phyloP scores from a whole-genome alignment of 208 protist genomes.

The Leishmania tropica region DNA sequence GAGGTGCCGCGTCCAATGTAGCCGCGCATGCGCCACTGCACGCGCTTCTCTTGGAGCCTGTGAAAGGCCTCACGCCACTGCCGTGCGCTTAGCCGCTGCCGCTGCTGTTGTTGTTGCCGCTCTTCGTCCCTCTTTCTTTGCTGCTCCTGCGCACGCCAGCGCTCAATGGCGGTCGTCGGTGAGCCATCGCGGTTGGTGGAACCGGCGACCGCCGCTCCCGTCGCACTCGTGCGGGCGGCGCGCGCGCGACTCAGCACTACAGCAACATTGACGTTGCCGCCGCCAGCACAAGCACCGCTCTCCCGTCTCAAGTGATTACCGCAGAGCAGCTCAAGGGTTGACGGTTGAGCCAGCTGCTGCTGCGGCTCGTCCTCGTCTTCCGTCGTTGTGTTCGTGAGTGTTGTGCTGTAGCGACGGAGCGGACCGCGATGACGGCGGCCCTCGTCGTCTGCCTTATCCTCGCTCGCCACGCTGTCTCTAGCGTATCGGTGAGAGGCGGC shows the following conservation, averaged over 20 bases:
- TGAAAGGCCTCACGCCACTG: constrained; percentile 34
- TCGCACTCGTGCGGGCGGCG: neutral
- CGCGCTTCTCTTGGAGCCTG: constrained; percentile 30
- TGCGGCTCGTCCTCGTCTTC: constrained; percentile 15
- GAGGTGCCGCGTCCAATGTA: constrained; percentile 48
- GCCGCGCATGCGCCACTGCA: constrained; percentile 34
- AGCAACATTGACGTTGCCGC: neutral
- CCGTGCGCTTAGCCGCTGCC: constrained; percentile 4
- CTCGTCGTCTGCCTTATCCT: constrained; percentile 11
- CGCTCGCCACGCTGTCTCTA: constrained; percentile 3
- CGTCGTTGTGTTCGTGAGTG: constrained; percentile 13
- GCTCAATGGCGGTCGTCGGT: constrained; percentile 25
- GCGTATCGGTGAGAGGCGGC: constrained; percentile 8
- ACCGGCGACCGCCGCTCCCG: neutral
- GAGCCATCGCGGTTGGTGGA: neutral
- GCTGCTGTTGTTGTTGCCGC: neutral
- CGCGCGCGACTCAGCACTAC: constrained; percentile 6
- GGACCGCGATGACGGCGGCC: neutral
- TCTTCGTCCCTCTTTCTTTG: constrained; percentile 12
- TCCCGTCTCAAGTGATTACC: constrained; percentile 1
- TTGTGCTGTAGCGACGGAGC: constrained; percentile 13
- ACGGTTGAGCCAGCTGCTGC: neutral
- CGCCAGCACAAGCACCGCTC: neutral
- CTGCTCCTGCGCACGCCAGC: constrained; percentile 27
- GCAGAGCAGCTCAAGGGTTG: constrained; percentile 21